Base-by-base conservation (phyloP, 495 filamentous ascomycete species). In the Talaromyces stipitatus region DNA sequence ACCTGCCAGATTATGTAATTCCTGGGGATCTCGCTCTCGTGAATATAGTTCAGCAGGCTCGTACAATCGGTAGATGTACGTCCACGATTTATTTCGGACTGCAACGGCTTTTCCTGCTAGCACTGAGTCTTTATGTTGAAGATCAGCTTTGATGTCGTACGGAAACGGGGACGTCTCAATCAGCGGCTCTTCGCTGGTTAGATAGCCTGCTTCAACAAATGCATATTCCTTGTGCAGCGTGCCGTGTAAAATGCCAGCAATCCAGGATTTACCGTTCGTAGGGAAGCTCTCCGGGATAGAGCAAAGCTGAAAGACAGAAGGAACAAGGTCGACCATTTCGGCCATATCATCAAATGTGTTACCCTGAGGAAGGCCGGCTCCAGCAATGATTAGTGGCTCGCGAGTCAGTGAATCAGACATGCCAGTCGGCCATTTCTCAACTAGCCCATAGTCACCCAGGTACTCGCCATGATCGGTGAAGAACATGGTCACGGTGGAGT, bases 391-490 rank as follows among this genome's bases (percentile, higher is more conserved):
- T 6, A 68, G 33, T 22, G 64, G 64, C 33, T 70, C 67, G 6
- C 56, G 58, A 6, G 62, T 61, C 11, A 70, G 62, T 22, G 59
- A 55, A 20, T 69, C 64, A 16, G 60, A 63, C n/a, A 67, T 33
- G 11, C 65, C 67, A 3, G 59, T 59, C 20, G 62, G 65, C 67
- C 65, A 69, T 29, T 69, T 66, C 52, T 69, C 67, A 30, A 66
- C 63, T 36, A 66, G 58, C 14, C 61, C 61, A 32, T 66, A 63
- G 27, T 68, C 63, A 16, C 65, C 65, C 4, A 66, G 56, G 51
- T 64, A 66, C 32, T 68, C 61, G 10, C 63, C 65, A 48, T 68
- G 60, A 46, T 67, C 65, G 2, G 64, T 65, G 46, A 61, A 67
- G 50, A 65, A 67, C 33, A 64, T 61, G 14, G 62, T 63, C 2